Evolutionary conservation across 345 rosid genomes (phyloP), one percentile per base, ranked within the genome.

Genomic region (Salix dunnii): DNA sequence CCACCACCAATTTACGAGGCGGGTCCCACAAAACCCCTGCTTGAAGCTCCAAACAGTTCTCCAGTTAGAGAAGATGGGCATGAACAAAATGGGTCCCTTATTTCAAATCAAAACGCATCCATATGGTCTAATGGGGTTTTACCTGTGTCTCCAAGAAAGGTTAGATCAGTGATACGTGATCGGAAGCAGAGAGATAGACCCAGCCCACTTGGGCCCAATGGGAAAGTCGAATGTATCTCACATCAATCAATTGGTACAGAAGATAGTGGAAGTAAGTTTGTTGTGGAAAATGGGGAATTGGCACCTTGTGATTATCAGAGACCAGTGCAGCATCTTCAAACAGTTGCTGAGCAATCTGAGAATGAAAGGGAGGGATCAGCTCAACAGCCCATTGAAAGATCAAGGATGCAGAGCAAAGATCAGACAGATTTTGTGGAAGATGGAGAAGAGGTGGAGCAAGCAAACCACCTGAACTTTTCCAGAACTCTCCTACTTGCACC

Each of bases 81-180:
- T 33, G 93, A 85, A 76, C 97, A 81, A 76, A 84, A 80, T 51
- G 90, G 86, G 58, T 77, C 86, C 36, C 78, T 84, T 71, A 67
- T 76, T 80, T 90, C 88, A 12, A 85, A 80, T 85, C 88, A 88
- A 77, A 93, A 79, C 78, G 77, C 80, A 66, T 80, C 86, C 77
- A 84, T 86, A 77, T 85, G 90, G 89, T 87, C 97, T 38, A 96
- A 96, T 86, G 98, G 99, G 65, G 84, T 88, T 85, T 83, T 90
- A 84, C 87, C 91, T 30, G 77, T 78, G 62, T 90, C 97, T 66
- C 91, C 93, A 2, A 86, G 88, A 58, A 92, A 88, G 84, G 82
- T 84, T 82, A 87, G 92, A 83, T 85, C 96, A 74, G 96, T 84
- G 76, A 81, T 78, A 49, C 91, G 89, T 63, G 92, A 86, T 36